These are phyloP conservation scores for Dionaea muscipula DNA, from an alignment of 179 eudicot species.

Conservation along the genomic window DNA sequence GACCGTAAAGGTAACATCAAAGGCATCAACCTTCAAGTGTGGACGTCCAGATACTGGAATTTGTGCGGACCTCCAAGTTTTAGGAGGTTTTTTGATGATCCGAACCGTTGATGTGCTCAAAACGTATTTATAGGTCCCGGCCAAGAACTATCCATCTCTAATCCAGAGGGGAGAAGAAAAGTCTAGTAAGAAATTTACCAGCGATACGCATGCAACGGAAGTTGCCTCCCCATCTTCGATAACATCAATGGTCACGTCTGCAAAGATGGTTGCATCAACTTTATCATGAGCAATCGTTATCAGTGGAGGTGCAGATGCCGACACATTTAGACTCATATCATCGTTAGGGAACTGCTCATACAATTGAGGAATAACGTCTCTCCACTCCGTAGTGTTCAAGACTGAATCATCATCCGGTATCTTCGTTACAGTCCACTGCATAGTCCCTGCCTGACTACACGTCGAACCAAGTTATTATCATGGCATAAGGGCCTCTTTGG, in stretches of 20 bases:
- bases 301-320: constrained; percentile 45
- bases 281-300: constrained; percentile 29
- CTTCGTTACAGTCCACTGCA: constrained; percentile 63
- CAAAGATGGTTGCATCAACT: constrained; percentile 28
- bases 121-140: no score
- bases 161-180: not conserved
- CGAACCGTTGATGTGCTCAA: no score
- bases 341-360: constrained; percentile 60
- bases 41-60: no score
- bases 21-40: no score
- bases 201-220: constrained; percentile 64
- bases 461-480: constrained; percentile 14
- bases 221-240: constrained; percentile 37
- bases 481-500: not conserved
- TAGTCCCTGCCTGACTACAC: constrained; percentile 53
- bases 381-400: constrained; percentile 82
- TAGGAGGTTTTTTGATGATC: no score
- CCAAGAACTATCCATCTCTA: no score
- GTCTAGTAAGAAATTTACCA: constrained; percentile 30
- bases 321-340: constrained; percentile 50
- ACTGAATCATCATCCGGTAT: constrained; percentile 57
- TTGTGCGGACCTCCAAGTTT: not conserved
- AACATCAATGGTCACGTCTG: constrained; percentile 60
- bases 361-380: constrained; percentile 51
- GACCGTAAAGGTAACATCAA: not conserved